These are phyloP conservation scores for Suaeda aralocaspica DNA, from an alignment of 148 eudicot species.

Conservation along the genomic window DNA sequence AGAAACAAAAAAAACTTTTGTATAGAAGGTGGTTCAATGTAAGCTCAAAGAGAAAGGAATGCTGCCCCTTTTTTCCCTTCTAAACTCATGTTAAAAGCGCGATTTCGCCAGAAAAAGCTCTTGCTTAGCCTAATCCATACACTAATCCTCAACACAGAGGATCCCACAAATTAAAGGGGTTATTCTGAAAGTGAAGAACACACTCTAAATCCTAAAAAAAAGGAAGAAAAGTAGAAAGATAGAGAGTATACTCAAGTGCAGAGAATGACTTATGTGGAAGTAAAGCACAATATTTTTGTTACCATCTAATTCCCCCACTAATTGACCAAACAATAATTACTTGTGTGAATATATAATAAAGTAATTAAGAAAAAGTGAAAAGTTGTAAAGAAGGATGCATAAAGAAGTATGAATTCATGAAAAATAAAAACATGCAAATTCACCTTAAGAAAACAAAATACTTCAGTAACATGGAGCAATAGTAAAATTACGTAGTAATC, in stretches of 20 bases:
- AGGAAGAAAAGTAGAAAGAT: background rate
- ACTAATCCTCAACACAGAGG: conserved; percentile 7
- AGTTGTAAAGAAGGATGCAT: background rate
- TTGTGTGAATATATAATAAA: too few species aligned
- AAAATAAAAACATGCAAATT: conserved; percentile 5
- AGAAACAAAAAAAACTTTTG: conserved; percentile 12
- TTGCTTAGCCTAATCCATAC: conserved; percentile 21
- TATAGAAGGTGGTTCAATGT: conserved; percentile 10
- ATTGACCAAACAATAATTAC: background rate
- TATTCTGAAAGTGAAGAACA: background rate
- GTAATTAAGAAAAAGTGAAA: background rate
- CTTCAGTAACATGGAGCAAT: background rate
- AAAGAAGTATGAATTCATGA: conserved; percentile 11
- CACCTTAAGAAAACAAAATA: background rate
- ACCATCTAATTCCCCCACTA: background rate
- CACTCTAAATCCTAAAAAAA: background rate
- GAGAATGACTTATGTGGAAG: conserved; percentile 24
- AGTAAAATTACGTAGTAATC: background rate
- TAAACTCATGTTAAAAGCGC: conserved; percentile 3
- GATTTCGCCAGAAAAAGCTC: conserved; percentile 17
- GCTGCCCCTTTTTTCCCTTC: conserved; percentile 20
- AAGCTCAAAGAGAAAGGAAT: conserved; percentile 23
- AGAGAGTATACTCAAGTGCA: conserved; percentile 4
- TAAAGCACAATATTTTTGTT: conserved; percentile 23
- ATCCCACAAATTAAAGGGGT: background rate